Evolutionary conservation across 176 grass and related monocot genomes (phyloP).

Genomic region (Lolium perenne): DNA sequence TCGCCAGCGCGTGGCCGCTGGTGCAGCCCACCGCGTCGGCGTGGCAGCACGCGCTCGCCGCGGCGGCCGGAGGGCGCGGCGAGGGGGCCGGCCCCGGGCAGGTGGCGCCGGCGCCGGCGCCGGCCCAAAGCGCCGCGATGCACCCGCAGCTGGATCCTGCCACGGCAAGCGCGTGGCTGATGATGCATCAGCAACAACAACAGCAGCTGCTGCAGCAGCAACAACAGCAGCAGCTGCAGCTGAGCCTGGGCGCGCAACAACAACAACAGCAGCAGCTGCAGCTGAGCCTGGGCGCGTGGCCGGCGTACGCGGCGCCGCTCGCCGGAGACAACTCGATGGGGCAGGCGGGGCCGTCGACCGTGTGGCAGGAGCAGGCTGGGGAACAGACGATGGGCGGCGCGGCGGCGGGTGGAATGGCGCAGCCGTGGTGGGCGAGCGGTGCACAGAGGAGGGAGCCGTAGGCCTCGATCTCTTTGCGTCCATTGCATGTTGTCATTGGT

Average conservation of each 20-base stretch:
- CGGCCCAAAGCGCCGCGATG: not conserved
- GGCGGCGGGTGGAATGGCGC: slow-evolving; percentile 18
- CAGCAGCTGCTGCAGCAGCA: not conserved
- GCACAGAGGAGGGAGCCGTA: slow-evolving; percentile 38
- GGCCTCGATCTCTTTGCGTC: not conserved
- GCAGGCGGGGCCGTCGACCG: slow-evolving; percentile 18
- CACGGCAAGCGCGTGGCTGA: slow-evolving; percentile 28
- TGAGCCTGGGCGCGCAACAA: not conserved
- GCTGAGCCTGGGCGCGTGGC: slow-evolving; percentile 10
- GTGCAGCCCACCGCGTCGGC: not conserved
- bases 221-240: slow-evolving; percentile 18
- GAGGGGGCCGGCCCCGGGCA: slow-evolving; percentile 24
- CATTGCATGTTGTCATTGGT: not conserved
- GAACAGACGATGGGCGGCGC: not conserved
- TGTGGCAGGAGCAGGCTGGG: slow-evolving; percentile 20
- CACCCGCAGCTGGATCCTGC: slow-evolving; percentile 27
- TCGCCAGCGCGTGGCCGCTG: slow-evolving; percentile 26
- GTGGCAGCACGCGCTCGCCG: slow-evolving; percentile 24
- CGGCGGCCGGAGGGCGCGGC: not conserved
- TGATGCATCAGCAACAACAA: slow-evolving; percentile 4
- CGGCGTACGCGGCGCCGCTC: not conserved
- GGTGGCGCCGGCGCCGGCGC: not conserved
- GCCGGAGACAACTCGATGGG: slow-evolving; percentile 35
- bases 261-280: not conserved
- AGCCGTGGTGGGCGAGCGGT: slow-evolving; percentile 21